These are phyloP conservation scores for Tolypocladium paradoxum DNA, from an alignment of 2,329 filamentous ascomycete species.

Conservation along the genomic window DNA sequence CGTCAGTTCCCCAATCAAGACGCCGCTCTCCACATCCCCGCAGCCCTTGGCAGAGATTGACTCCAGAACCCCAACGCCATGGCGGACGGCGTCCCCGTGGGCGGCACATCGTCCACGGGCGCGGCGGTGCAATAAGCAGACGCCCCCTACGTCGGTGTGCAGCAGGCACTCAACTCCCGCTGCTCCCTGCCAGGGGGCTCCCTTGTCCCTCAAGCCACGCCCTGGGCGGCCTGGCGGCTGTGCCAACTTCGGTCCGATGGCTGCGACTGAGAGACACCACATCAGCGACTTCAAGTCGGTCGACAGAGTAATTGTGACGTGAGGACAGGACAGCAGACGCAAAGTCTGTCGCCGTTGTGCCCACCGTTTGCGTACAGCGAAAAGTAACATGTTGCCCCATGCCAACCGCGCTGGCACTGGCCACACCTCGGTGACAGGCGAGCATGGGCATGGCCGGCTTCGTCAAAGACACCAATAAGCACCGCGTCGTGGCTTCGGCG, in stretches of 20 bases:
- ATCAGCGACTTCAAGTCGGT: not conserved
- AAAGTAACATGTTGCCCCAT: not conserved
- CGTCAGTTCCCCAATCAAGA: not conserved
- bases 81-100: too few species aligned
- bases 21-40: not conserved
- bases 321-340: not conserved
- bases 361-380: not conserved
- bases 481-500: not conserved
- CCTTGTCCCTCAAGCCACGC: not conserved
- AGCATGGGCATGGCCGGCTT: not conserved
- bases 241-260: not conserved
- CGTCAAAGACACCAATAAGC: not conserved
- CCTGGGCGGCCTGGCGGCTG: too few species aligned
- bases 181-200: not conserved
- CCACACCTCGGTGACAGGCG: too few species aligned
- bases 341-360: not conserved
- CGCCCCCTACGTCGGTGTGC: slow-evolving; percentile 1
- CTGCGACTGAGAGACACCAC: not conserved
- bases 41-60: not conserved
- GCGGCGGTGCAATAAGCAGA: not conserved
- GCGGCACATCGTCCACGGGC: too few species aligned
- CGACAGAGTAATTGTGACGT: not conserved
- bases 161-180: not conserved
- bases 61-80: not conserved
- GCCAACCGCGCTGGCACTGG: not conserved